Conservation (phyloP, 306 rosid species). For the Abrus precatorius region DNA sequence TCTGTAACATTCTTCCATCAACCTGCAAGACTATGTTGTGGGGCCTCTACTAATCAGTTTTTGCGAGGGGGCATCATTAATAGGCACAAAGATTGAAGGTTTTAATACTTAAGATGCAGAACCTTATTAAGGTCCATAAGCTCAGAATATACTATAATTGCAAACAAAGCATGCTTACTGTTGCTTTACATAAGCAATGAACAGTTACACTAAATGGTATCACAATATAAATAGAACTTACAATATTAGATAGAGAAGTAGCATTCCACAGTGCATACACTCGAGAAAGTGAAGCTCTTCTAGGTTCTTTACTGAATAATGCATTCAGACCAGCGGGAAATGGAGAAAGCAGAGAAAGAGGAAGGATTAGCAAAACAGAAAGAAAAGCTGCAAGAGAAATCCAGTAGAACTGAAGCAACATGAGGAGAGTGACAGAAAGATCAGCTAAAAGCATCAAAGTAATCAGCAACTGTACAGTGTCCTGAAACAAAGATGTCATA, state of each 20-base stretch:
- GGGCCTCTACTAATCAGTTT: constrained; percentile 11
- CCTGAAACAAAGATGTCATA: constrained; percentile 68
- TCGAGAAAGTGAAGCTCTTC: constrained; percentile 91
- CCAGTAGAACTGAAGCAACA: constrained; percentile 97
- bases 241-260: constrained; percentile 85
- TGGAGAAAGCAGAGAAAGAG: constrained; percentile 89
- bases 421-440: constrained; percentile 88
- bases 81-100: not conserved
- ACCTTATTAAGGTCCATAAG: constrained; percentile 15
- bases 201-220: constrained; percentile 25
- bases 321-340: constrained; percentile 99
- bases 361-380: constrained; percentile 86
- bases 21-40: constrained; percentile 22
- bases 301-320: constrained; percentile 89
- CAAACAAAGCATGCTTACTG: constrained; percentile 33
- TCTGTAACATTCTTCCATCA: constrained; percentile 13
- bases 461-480: constrained; percentile 84
- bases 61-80: constrained; percentile 15
- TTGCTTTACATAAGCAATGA: constrained; percentile 15
- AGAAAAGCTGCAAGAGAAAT: constrained; percentile 94
- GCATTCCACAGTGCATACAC: constrained; percentile 97
- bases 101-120: constrained; percentile 13
- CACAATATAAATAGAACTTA: constrained; percentile 62
- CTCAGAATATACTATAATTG: not conserved
- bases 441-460: constrained; percentile 83